phyloP scores from a whole-genome alignment of 2,329 filamentous ascomycete genomes.

The Scolecobasidium constrictum region DNA sequence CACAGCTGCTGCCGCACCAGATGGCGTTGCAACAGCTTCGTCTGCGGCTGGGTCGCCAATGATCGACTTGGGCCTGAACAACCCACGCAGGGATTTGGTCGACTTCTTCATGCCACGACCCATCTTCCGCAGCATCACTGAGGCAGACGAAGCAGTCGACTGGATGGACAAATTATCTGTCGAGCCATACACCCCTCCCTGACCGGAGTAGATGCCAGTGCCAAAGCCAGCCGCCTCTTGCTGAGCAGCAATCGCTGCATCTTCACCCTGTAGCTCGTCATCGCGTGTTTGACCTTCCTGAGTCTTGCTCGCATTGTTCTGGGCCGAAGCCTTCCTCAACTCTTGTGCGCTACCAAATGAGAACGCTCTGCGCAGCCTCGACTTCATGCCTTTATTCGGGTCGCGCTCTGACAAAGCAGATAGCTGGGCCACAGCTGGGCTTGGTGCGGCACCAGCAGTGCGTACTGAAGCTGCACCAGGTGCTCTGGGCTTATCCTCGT shows the following conservation, averaged over 20 bases:
- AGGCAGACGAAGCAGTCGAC: slow-evolving; percentile 80
- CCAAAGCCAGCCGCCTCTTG: slow-evolving; percentile 90
- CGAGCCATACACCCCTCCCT: slow-evolving; percentile 78
- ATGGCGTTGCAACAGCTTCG: slow-evolving; percentile 8
- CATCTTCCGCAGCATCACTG: slow-evolving; percentile 97
- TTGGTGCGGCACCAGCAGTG: slow-evolving; percentile 24
- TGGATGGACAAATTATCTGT: slow-evolving; percentile 92
- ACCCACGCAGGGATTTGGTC: slow-evolving; percentile 76
- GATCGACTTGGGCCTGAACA: slow-evolving; percentile 91
- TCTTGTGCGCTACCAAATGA: slow-evolving; percentile 95
- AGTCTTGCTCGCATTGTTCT: slow-evolving; percentile 35
- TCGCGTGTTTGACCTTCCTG: slow-evolving; percentile 17
- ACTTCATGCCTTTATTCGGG: slow-evolving; percentile 69
- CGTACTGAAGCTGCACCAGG: slow-evolving; percentile 5
- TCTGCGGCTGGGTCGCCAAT: slow-evolving; percentile 68
- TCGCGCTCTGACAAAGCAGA: slow-evolving; percentile 81
- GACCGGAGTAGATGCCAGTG: slow-evolving; percentile 83
- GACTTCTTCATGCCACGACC: slow-evolving; percentile 96
- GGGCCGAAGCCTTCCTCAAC: slow-evolving; percentile 62
- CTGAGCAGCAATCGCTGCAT: slow-evolving; percentile 79
- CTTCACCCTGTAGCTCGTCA: slow-evolving; percentile 58
- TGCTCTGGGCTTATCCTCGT: slow-evolving; percentile 19
- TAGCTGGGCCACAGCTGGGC: slow-evolving; percentile 73
- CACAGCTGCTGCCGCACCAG: slow-evolving; percentile 45
- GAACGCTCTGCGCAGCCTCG: slow-evolving; percentile 77